Conservation (phyloP, 352 stramenopile genomes). For the Phytophthora capsici region DNA sequence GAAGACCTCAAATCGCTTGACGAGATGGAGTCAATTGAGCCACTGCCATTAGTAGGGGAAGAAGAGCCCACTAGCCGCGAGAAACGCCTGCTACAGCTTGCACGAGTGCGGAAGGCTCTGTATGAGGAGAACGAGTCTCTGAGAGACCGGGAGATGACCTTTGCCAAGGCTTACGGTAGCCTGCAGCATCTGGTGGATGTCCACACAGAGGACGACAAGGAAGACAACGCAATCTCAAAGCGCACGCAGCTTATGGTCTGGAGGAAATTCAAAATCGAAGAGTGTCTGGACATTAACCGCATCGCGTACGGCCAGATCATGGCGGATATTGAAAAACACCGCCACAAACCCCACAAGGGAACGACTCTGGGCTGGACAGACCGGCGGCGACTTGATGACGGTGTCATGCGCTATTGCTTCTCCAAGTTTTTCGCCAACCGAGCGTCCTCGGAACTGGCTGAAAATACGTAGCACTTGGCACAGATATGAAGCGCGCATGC, state of each 20-base stretch:
- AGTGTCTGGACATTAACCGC: constrained; percentile 51
- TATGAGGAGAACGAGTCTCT: constrained; percentile 56
- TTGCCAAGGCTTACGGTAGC: constrained; percentile 53
- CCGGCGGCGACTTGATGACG: constrained; percentile 29
- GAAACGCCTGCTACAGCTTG: constrained; percentile 39
- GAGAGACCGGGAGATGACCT: constrained; percentile 40
- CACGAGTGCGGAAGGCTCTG: constrained; percentile 41
- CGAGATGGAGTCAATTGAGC: constrained; percentile 27
- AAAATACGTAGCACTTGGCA: constrained; percentile 44
- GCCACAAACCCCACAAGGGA: constrained; percentile 33
- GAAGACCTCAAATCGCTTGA: constrained; percentile 26
- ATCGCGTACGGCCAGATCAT: constrained; percentile 45
- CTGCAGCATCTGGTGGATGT: constrained; percentile 56
- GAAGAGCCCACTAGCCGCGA: constrained; percentile 21
- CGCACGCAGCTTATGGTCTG: constrained; percentile 43
- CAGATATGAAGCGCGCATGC: no score
- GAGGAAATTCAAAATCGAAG: constrained; percentile 44
- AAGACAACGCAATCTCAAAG: constrained; percentile 18
- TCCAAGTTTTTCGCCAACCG: constrained; percentile 48
- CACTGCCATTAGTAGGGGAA: constrained; percentile 16
- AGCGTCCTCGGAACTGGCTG: constrained; percentile 28
- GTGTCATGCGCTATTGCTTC: constrained; percentile 47
- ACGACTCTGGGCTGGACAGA: constrained; percentile 56
- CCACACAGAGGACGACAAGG: constrained; percentile 33
- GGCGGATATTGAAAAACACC: constrained; percentile 44